Percentiles rank a stretch among this genome's conserved stretches.
phyloP scores from a whole-genome alignment of 176 grass and related monocot species.

The sorghum (Sorghum bicolor) region DNA sequence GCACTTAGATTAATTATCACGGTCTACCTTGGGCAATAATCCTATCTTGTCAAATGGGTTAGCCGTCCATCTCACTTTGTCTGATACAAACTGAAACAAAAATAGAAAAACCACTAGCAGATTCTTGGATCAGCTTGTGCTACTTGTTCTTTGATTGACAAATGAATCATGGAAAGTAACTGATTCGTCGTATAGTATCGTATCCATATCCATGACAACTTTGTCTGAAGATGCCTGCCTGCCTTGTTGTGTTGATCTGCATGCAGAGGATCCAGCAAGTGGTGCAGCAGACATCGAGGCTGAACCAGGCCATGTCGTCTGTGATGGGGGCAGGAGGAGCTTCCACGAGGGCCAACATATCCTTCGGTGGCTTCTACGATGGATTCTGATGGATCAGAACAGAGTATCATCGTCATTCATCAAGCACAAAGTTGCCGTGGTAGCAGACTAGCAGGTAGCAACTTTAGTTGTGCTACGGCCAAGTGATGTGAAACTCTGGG shows the following conservation, averaged over 20 bases:
- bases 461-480: background rate
- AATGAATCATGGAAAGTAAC: background rate
- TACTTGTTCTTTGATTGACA: background rate
- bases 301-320: slow-evolving; percentile 84
- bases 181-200: background rate
- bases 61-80: background rate
- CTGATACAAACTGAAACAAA: background rate
- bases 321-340: slow-evolving; percentile 52
- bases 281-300: slow-evolving; percentile 76
- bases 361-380: slow-evolving; percentile 77
- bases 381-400: slow-evolving; percentile 39
- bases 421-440: background rate
- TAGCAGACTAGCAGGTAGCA: background rate
- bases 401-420: background rate
- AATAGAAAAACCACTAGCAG: background rate
- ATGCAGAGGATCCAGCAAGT: slow-evolving; percentile 84
- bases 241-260: slow-evolving; percentile 22
- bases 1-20: background rate
- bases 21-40: background rate
- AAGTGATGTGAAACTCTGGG: background rate
- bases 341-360: slow-evolving; percentile 65
- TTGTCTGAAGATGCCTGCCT: slow-evolving; percentile 8
- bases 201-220: background rate
- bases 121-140: background rate
- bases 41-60: background rate